These are phyloP conservation scores for Hypoxylon sp. DNA, from an alignment of 2,329 filamentous ascomycete species.

Conservation along the genomic window DNA sequence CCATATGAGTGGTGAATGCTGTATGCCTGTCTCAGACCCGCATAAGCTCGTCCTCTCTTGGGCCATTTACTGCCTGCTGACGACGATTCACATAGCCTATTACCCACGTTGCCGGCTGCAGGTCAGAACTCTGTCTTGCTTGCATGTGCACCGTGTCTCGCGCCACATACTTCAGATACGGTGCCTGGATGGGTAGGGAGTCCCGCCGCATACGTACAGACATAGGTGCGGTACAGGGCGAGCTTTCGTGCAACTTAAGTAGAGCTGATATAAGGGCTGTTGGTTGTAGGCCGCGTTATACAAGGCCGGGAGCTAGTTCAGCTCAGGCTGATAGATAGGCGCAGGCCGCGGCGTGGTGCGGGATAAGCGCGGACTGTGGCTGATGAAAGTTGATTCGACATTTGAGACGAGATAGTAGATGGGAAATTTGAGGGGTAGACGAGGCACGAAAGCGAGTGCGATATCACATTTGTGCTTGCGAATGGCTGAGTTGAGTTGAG, in stretches of 20 bases:
- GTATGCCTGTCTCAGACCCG: background rate
- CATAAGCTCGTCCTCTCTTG: background rate
- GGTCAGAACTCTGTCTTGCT: conserved; percentile 4
- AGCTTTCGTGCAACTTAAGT: background rate
- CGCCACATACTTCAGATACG: background rate
- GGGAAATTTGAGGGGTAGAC: background rate
- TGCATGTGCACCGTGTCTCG: background rate
- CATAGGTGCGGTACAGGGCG: background rate
- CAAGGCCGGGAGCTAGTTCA: background rate
- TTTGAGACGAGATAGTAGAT: background rate
- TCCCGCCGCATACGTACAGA: background rate
- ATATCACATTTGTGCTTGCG: background rate
- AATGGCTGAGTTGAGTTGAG: background rate
- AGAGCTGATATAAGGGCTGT: background rate
- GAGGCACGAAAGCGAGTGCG: background rate
- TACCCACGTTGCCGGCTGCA: background rate
- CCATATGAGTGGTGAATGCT: background rate
- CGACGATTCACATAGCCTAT: background rate
- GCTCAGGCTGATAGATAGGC: background rate
- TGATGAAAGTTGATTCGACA: background rate
- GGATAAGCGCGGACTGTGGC: background rate
- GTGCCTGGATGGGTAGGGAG: background rate
- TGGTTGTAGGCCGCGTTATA: background rate
- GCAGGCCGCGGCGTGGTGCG: background rate
- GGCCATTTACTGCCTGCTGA: conserved; percentile 1